Base-by-base conservation (phyloP, 2,329 filamentous ascomycete genomes). In the Cryphonectria japonica region DNA sequence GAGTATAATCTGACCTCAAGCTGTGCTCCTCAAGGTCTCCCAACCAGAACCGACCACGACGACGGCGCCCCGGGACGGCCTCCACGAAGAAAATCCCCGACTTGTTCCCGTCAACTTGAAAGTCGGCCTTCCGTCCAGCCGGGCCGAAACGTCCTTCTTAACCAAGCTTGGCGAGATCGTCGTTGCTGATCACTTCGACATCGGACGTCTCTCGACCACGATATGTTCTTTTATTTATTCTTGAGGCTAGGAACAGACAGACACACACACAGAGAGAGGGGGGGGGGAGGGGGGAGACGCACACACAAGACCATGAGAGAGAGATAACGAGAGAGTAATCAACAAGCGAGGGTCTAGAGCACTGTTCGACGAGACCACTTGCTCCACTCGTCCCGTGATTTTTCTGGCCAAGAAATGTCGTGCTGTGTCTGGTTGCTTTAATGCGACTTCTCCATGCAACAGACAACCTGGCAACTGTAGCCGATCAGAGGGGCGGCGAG, bases 61-160 rank as follows among this genome's bases (percentile, higher is more conserved):
- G 37, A n/a, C 61, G 61, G 61, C 61, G 61, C 37, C 14, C n/a
- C 61, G 37, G 39, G 13, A 26, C n/a, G 37, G 22, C 8, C 61
- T 46, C 37, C 2, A 8, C 46, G 5, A 14, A 39, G 61, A 62
- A 29, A 29, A 29, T 41, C 54, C 41, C 66, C 41, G 59, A 26
- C 57, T 50, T 39, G 39, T 26, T 26, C 39, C 59, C 29, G 29
- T 32, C 26, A 22, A 41, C 16, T 11, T 22, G n/a, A 32, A 29
- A 11, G 61, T 3, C 50, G 19, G 46, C 46, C 37, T 50, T 68
- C 66, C 69, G 66, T 65, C 46, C 54, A 71, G 60, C 66, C 69
- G 69, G 69, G 26, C 69, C 69, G 69, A 61, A 62, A 69, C 66
- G 69, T 61, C 69, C 69, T 67, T 68, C 69, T 63, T 60, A 68